phyloP scores from a whole-genome alignment of 2,329 filamentous ascomycete genomes.

The Pseudogymnoascus sp. region DNA sequence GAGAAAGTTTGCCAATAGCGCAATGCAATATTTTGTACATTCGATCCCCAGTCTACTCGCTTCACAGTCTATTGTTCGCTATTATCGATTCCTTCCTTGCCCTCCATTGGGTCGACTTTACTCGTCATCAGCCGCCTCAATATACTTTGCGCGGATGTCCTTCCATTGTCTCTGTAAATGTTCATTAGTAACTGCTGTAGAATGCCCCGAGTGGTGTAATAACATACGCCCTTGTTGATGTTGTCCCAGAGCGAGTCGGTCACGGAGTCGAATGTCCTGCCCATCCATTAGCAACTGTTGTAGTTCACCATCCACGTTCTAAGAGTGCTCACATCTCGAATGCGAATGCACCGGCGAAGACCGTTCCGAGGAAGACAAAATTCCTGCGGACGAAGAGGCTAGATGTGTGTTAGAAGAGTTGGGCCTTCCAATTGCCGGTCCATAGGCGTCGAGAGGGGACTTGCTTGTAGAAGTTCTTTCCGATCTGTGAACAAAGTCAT shows the following conservation, averaged over 20 bases:
- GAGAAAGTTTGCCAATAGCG: slow-evolving; percentile 7
- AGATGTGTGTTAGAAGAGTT: slow-evolving; percentile 16
- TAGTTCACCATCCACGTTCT: neutral
- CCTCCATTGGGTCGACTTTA: slow-evolving; percentile 9
- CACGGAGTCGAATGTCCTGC: slow-evolving; percentile 70
- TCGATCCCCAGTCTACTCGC: slow-evolving; percentile 4
- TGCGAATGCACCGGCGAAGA: slow-evolving; percentile 82
- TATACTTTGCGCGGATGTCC: slow-evolving; percentile 89
- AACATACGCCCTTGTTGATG: slow-evolving; percentile 83
- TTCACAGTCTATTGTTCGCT: slow-evolving; percentile 6
- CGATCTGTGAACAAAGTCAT: slow-evolving; percentile 23
- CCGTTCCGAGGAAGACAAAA: slow-evolving; percentile 73
- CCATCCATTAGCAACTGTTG: neutral
- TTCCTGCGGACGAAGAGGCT: slow-evolving; percentile 84
- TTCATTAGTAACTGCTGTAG: slow-evolving; percentile 25
- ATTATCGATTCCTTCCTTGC: neutral
- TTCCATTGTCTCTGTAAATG: slow-evolving; percentile 91
- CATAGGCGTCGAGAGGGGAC: slow-evolving; percentile 16
- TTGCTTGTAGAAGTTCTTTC: slow-evolving; percentile 27
- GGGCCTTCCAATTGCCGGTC: slow-evolving; percentile 3
- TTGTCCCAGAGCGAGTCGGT: slow-evolving; percentile 86
- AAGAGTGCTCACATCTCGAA: slow-evolving; percentile 74
- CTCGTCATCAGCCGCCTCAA: slow-evolving; percentile 54
- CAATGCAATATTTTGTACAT: slow-evolving; percentile 8
- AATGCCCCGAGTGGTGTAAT: neutral